Evolutionary conservation across 2,329 filamentous ascomycete species (phyloP), one percentile per base, ranked within the genome.

Genomic region (Hansfordia pulvinata): DNA sequence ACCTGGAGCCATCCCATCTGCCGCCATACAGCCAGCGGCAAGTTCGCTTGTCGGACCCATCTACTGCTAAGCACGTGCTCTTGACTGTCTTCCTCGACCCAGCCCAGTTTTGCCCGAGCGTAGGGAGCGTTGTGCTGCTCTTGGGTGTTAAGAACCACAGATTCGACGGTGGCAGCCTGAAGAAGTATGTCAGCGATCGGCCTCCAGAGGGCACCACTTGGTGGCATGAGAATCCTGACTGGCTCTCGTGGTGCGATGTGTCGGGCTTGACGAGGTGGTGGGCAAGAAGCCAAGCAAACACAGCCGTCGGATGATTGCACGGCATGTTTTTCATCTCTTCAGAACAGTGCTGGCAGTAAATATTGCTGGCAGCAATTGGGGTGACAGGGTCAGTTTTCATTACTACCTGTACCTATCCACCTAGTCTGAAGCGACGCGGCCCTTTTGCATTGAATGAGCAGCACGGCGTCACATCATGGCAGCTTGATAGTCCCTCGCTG

Each of bases 131-230:
- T 0, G 59, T 70, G 2, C 35, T 72, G 4, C 44, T 72, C 1
- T 50, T 62, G 0, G 65, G 65, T 0, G 64, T 69, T 2, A 72
- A 71, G 47, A 72, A 71, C 17, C 67, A 72, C 26, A 44, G 54
- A 2, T 69, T 64, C 30, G 66, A 70, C 3, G 58, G 54, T 2
- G 52, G 55, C 2, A 49, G 50, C 31, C 28, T 60, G 30, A 56
- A 56, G 37, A 59, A 58, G 37, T 60, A 59, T 22, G 47, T 36
- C 0, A 58, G 52, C 25, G 54, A 60, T 31, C 33, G 37, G 21
- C 37, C 43, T 5, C 36, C 23, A 22, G 28, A 11, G 8, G 21
- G 21, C 14, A 16, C 11, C 14, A 14, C 6, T 4, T 71, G 65
- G 66, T 69, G 66, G 66, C 59, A 59, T 26, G 53, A 63, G 38